These are phyloP conservation scores for Leptographium radiaticola DNA, from an alignment of 2,329 filamentous ascomycete genomes.

Conservation along the genomic window DNA sequence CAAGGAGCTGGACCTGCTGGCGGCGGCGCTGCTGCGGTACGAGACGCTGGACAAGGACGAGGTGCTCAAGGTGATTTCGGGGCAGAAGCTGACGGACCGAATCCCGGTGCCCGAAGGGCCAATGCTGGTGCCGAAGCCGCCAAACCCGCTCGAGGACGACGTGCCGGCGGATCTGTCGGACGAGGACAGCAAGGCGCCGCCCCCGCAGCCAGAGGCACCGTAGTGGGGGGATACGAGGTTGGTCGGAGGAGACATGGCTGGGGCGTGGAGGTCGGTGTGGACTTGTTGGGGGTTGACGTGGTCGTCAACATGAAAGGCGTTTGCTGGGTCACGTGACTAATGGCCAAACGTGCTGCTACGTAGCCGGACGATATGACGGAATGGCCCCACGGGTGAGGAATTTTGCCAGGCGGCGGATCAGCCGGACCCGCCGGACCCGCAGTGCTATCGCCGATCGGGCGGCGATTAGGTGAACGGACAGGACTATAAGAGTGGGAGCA, in stretches of 20 bases:
- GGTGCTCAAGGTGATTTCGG: slow-evolving; percentile 78
- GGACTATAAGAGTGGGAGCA: not conserved
- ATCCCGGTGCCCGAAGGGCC: slow-evolving; percentile 45
- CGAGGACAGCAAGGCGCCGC: slow-evolving; percentile 9
- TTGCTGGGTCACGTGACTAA: too few species aligned
- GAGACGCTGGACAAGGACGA: slow-evolving; percentile 84
- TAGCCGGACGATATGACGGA: too few species aligned
- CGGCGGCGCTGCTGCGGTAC: slow-evolving; percentile 83
- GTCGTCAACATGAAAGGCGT: too few species aligned
- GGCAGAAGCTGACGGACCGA: slow-evolving; percentile 65
- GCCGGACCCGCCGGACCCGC: too few species aligned
- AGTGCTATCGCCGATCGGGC: too few species aligned
- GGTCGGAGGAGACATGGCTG: not conserved
- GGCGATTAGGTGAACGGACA: not conserved
- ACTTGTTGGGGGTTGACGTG: too few species aligned
- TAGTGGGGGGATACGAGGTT: too few species aligned
- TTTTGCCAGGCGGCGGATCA: too few species aligned
- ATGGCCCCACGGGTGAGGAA: too few species aligned
- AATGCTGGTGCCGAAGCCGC: slow-evolving; percentile 49
- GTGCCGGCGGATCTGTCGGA: slow-evolving; percentile 4
- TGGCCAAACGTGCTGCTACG: not conserved
- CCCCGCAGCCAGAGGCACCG: slow-evolving; percentile 8
- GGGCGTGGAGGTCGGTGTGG: not conserved
- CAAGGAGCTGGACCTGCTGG: slow-evolving; percentile 75
- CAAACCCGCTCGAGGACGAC: slow-evolving; percentile 8